Conservation (phyloP, 2,329 filamentous ascomycete genomes). For the Epichloe elymi region DNA sequence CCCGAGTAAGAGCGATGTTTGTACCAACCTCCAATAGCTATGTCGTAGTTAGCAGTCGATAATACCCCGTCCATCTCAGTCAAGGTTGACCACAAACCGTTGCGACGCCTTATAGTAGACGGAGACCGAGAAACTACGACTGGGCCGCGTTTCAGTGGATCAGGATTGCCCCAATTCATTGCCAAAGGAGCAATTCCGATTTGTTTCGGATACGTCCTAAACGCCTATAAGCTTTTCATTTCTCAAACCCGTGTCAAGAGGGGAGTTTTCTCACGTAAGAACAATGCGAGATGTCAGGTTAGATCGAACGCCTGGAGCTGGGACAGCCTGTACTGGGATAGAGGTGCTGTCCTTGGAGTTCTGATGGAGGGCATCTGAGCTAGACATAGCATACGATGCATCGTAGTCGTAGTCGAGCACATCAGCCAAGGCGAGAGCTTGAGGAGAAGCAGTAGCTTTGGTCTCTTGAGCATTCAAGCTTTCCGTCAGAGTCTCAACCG, state of each 20-base stretch:
- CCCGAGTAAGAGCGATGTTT: background rate
- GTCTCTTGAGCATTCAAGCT: constrained; percentile 11
- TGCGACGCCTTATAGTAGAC: constrained; percentile 66
- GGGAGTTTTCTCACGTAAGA: constrained; percentile 30
- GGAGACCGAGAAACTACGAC: constrained; percentile 72
- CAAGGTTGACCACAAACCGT: constrained; percentile 41
- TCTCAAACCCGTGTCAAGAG: background rate
- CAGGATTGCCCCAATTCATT: constrained; percentile 74
- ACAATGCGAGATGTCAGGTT: constrained; percentile 41
- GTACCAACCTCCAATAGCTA: constrained; percentile 44
- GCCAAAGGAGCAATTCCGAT: constrained; percentile 85
- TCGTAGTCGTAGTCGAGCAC: background rate
- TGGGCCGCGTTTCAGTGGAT: constrained; percentile 65
- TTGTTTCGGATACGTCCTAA: constrained; percentile 77
- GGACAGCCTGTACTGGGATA: background rate
- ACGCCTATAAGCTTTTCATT: constrained; percentile 1
- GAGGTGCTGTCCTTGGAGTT: background rate
- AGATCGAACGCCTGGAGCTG: constrained; percentile 24
- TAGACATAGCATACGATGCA: background rate
- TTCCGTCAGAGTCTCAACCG: constrained; percentile 26
- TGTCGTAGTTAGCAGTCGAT: background rate
- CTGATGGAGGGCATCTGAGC: background rate
- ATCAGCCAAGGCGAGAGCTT: background rate
- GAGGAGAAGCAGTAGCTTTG: constrained; percentile 3
- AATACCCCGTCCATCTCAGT: background rate